Percentiles rank a stretch among this genome's conserved stretches.
phyloP scores from a whole-genome alignment of 441 rosid genomes.

The Metrosideros polymorpha region DNA sequence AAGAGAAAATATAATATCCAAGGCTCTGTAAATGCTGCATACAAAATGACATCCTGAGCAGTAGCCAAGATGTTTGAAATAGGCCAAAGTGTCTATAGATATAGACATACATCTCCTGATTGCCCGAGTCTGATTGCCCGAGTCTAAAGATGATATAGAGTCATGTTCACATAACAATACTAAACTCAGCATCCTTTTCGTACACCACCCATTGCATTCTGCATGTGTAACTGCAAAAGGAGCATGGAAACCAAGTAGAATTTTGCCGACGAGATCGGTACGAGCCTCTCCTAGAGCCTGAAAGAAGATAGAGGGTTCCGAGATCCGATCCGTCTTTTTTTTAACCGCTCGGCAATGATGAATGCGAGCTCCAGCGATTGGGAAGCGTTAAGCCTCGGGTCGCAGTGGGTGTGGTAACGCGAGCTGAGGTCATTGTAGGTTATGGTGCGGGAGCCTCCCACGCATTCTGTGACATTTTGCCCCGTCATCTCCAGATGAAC shows the following conservation, averaged over 20 bases:
- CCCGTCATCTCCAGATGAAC: conserved; percentile 37
- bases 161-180: neutral
- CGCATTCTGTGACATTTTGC: conserved; percentile 28
- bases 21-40: neutral
- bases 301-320: neutral
- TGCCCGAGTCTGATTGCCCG: too few relatives aligned
- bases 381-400: conserved; percentile 34
- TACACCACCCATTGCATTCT: neutral
- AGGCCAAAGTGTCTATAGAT: too few relatives aligned
- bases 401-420: conserved; percentile 33
- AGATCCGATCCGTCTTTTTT: conserved; percentile 17
- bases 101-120: too few relatives aligned
- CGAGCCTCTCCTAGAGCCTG: neutral
- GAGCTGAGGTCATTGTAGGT: conserved; percentile 27
- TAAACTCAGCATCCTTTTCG: neutral
- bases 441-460: conserved; percentile 29
- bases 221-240: neutral
- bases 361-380: conserved; percentile 32
- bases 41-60: too few relatives aligned
- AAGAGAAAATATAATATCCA: neutral
- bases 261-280: rapidly evolving
- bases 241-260: neutral
- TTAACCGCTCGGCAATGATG: conserved; percentile 23
- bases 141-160: neutral
- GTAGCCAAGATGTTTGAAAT: too few relatives aligned